A percentile compares a stretch with the other conserved stretches of the same genome.
Conservation (phyloP, 495 filamentous ascomycete genomes). For the Xylaria cubensis region DNA sequence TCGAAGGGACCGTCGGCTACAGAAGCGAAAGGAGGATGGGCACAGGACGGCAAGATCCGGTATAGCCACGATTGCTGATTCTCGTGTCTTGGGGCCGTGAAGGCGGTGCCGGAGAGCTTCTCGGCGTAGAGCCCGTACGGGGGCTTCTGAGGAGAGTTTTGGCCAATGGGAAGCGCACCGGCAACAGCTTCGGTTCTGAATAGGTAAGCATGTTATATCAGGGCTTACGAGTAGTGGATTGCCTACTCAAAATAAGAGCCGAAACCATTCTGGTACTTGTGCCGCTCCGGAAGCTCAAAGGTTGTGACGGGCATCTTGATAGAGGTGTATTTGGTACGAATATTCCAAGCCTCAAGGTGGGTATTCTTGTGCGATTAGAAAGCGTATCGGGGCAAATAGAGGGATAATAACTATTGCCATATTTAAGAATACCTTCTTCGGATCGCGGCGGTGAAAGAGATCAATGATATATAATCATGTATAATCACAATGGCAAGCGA, state of each 20-base stretch:
- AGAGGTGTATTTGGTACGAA: not conserved
- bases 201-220: not conserved
- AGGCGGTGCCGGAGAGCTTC: conserved; percentile 92
- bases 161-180: conserved; percentile 62
- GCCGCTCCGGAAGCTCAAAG: conserved; percentile 63
- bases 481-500: conserved; percentile 3
- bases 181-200: conserved; percentile 54
- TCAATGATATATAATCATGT: not conserved
- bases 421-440: not conserved
- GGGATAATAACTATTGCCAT: not conserved
- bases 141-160: conserved; percentile 89
- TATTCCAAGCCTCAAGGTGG: not conserved
- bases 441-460: not conserved
- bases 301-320: conserved; percentile 63
- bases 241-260: conserved; percentile 66
- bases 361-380: not conserved
- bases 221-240: not conserved
- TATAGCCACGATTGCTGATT: conserved; percentile 97
- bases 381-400: not conserved
- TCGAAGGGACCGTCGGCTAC: conserved; percentile 39
- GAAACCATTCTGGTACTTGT: conserved; percentile 73
- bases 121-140: conserved; percentile 87
- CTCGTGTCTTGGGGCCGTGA: conserved; percentile 87
- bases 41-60: conserved; percentile 81
- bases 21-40: conserved; percentile 75